phyloP scores from a whole-genome alignment of 371 early-diverging fungal species.

The Rhizopus sp. region DNA sequence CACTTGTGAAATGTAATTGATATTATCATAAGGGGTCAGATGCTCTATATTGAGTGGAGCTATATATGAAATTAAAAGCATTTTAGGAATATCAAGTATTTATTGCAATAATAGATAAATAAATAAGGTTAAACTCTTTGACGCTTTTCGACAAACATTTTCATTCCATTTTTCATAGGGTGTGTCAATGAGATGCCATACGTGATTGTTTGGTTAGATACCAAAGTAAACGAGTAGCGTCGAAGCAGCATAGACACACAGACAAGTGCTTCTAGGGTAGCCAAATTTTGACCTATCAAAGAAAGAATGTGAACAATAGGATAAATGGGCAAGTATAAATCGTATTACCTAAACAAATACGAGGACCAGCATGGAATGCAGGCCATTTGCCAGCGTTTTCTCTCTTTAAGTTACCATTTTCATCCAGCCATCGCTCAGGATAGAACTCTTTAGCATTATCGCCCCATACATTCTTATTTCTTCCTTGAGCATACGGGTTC shows the following conservation, averaged over 20 bases:
- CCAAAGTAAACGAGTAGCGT: conserved; percentile 41
- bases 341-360: conserved; percentile 60
- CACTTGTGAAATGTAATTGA: too few relatives aligned
- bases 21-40: too few relatives aligned
- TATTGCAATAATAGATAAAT: too few relatives aligned
- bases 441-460: conserved; percentile 53
- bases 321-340: not conserved
- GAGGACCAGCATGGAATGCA: conserved; percentile 65
- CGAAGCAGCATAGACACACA: conserved; percentile 41
- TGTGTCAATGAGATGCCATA: conserved; percentile 46
- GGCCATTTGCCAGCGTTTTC: conserved; percentile 34
- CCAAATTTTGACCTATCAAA: conserved; percentile 45
- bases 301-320: not conserved
- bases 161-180: conserved; percentile 54
- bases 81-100: too few relatives aligned
- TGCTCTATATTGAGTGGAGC: too few relatives aligned
- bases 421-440: conserved; percentile 59
- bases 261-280: conserved; percentile 50
- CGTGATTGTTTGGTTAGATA: conserved; percentile 38
- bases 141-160: conserved; percentile 34
- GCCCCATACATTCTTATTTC: conserved; percentile 60
- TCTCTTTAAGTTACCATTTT: conserved; percentile 23
- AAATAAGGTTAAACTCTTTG: too few relatives aligned
- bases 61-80: too few relatives aligned
- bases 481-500: conserved; percentile 59